A percentile compares a stretch with the other conserved stretches of the same genome.
phyloP scores from a whole-genome alignment of 2,329 filamentous ascomycete genomes.

The Colletotrichum orchidophilum region DNA sequence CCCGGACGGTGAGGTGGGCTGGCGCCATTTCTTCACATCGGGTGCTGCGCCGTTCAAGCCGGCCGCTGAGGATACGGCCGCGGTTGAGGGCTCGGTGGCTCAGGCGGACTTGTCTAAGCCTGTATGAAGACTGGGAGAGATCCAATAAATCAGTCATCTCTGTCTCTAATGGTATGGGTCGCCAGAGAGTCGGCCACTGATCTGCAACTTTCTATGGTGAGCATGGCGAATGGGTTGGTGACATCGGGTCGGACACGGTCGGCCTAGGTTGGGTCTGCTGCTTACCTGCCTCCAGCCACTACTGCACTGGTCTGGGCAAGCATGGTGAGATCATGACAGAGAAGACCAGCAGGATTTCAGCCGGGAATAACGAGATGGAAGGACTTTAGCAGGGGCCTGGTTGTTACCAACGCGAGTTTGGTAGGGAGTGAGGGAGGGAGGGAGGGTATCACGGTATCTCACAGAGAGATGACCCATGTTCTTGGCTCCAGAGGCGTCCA shows the following conservation, averaged over 20 bases:
- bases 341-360: not conserved
- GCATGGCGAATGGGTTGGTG: not conserved
- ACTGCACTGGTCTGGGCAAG: slow-evolving; percentile 8
- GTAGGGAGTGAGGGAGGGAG: not conserved
- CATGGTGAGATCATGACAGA: slow-evolving; percentile 10
- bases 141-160: not conserved
- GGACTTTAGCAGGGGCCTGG: not conserved
- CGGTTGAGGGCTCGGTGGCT: not conserved
- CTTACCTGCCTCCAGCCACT: not conserved
- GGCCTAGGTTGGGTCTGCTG: not conserved
- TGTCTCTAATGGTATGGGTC: not conserved
- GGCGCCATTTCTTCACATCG: not conserved
- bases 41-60: not conserved
- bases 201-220: not conserved
- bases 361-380: slow-evolving; percentile 11
- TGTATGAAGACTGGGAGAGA: not conserved
- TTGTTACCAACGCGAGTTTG: not conserved
- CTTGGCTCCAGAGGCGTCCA: not conserved
- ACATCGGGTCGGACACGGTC: not conserved
- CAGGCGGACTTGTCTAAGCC: not conserved
- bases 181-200: not conserved
- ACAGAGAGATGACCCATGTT: not conserved
- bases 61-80: not conserved
- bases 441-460: too few species aligned
- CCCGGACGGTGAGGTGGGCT: slow-evolving; percentile 7